Conservation (phyloP, 768 basidiomycete species). For the Tylopilus vinaceipallidus region DNA sequence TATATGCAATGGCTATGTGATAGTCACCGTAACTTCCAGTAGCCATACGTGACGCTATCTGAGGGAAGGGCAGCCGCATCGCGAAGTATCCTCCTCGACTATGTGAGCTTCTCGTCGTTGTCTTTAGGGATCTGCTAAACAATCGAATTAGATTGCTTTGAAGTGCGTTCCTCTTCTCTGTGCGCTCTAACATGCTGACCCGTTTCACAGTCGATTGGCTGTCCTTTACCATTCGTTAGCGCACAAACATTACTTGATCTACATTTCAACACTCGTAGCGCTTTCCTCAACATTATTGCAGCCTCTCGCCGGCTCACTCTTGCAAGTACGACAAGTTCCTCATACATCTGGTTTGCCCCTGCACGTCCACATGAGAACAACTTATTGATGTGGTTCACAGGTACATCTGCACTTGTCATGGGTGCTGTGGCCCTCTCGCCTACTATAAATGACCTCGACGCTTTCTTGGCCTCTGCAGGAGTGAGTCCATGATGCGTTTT, state of each 20-base stretch:
- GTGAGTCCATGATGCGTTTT: conserved; percentile 32
- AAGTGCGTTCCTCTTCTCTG: conserved; percentile 33
- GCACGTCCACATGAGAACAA: conserved; percentile 5
- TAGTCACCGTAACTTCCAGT: conserved; percentile 5
- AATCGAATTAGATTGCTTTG: conserved; percentile 36
- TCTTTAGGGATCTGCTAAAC: not conserved
- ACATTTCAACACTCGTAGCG: conserved; percentile 51
- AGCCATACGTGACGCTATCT: conserved; percentile 64
- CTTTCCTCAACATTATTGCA: conserved; percentile 49
- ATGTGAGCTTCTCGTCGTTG: conserved; percentile 40
- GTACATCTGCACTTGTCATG: conserved; percentile 39
- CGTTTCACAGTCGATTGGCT: conserved; percentile 38
- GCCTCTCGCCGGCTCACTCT: conserved; percentile 49
- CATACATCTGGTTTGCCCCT: conserved; percentile 10
- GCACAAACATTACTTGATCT: conserved; percentile 54
- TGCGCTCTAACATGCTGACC: conserved; percentile 1
- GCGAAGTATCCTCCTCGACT: conserved; percentile 63
- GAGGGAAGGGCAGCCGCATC: conserved; percentile 52
- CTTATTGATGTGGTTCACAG: conserved; percentile 24
- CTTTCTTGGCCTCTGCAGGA: conserved; percentile 61
- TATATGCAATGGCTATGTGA: not conserved
- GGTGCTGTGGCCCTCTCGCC: conserved; percentile 45
- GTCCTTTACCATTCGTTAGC: conserved; percentile 44
- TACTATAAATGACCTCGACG: conserved; percentile 43
- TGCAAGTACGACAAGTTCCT: conserved; percentile 26